Conservation (phyloP, 306 rosid genomes). For the Trifolium fragiferum region DNA sequence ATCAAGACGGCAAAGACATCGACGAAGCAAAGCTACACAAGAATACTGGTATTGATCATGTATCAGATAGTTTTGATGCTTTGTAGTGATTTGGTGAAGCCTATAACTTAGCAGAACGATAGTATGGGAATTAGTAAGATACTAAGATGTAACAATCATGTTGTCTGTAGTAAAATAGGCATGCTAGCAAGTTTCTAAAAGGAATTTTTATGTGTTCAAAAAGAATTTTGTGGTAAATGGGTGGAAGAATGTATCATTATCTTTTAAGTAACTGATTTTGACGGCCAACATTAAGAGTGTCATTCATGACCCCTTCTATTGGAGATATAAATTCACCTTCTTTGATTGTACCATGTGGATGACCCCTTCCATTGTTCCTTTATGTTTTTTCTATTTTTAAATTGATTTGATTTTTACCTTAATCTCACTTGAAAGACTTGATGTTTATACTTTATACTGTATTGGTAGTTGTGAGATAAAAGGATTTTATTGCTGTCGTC, state of each 20-base stretch:
- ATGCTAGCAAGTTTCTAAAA: not conserved
- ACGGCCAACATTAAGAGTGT: not conserved
- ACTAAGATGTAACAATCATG: not conserved
- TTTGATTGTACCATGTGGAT: not conserved
- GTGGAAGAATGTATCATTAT: slow-evolving; percentile 11
- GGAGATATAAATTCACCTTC: slow-evolving; percentile 19
- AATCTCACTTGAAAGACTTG: slow-evolving; percentile 34
- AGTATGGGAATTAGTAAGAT: not conserved
- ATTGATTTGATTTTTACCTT: slow-evolving; percentile 32
- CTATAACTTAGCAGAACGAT: not conserved
- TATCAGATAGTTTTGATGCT: slow-evolving; percentile 2
- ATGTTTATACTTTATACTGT: slow-evolving; percentile 39
- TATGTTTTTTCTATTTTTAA: not conserved
- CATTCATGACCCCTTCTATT: not conserved
- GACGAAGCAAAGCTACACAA: slow-evolving; percentile 18
- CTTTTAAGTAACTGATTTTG: slow-evolving; percentile 2
- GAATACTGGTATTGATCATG: not conserved
- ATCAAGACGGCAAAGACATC: not conserved
- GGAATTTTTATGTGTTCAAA: not conserved
- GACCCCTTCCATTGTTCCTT: not conserved
- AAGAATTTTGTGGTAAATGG: slow-evolving; percentile 21
- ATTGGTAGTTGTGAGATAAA: slow-evolving; percentile 19
- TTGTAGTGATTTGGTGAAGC: slow-evolving; percentile 2
- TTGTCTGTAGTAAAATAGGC: slow-evolving; percentile 18
- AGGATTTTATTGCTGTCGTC: slow-evolving; percentile 5